These are phyloP conservation scores for Rutstroemia sp. DNA, from an alignment of 2,329 filamentous ascomycete species.

Conservation along the genomic window DNA sequence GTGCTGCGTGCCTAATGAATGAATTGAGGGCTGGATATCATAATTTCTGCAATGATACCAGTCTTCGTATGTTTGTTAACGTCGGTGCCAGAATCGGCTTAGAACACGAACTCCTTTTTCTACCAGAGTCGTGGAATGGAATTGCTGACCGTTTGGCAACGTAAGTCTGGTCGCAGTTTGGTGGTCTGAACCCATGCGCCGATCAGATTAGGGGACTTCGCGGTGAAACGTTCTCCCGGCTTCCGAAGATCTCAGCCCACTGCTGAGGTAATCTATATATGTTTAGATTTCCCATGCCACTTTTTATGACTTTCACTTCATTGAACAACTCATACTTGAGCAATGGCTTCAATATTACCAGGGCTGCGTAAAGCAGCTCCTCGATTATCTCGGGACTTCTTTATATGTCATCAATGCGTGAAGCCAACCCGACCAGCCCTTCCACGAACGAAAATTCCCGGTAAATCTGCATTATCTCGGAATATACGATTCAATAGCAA, in stretches of 20 bases:
- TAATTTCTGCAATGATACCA: neutral
- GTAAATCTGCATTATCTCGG: conserved; percentile 16
- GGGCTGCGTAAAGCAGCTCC: conserved; percentile 24
- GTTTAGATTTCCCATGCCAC: neutral
- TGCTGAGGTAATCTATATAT: neutral
- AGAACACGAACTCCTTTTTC: neutral
- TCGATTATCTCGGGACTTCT: conserved; percentile 25
- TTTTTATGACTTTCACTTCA: neutral
- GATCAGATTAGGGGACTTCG: neutral
- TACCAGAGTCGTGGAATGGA: neutral
- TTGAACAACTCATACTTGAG: neutral
- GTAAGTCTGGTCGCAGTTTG: neutral
- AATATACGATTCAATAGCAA: conserved; percentile 28
- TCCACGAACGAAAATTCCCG: conserved; percentile 13
- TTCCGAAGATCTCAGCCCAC: neutral
- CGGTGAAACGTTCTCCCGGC: neutral
- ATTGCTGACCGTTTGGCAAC: neutral
- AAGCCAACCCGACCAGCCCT: conserved; percentile 14
- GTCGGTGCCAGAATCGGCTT: neutral
- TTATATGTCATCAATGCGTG: conserved; percentile 27
- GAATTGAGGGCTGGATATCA: neutral
- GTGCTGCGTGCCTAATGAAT: conserved; percentile 5
- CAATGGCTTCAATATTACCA: conserved; percentile 29
- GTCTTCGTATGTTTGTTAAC: too few species aligned
- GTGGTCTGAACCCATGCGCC: neutral